Conservation (phyloP, 106 monocot genomes). For the Dactylorhiza incarnata region DNA sequence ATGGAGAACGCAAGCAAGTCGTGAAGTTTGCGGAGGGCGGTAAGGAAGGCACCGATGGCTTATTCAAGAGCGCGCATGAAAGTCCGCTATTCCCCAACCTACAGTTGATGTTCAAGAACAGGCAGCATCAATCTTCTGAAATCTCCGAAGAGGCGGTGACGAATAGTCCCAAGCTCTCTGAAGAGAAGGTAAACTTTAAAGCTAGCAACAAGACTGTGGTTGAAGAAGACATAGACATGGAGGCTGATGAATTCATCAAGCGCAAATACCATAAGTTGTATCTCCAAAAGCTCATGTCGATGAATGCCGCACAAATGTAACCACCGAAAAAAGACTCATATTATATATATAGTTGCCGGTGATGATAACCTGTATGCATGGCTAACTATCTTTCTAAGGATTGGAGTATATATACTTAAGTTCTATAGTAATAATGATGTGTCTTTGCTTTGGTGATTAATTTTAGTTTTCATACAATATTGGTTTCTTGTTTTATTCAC, state of each 20-base stretch:
- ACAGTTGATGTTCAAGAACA: conserved; percentile 10
- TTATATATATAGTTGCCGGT: background rate
- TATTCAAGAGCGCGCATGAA: background rate
- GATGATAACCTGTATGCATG: background rate
- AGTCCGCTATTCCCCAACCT: conserved; percentile 11
- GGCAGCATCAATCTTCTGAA: background rate
- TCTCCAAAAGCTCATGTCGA: conserved; percentile 20
- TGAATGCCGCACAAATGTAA: conserved; percentile 1
- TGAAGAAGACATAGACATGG: conserved; percentile 6
- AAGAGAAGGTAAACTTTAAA: background rate
- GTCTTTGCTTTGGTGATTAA: background rate
- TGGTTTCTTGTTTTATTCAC: too few relatives aligned
- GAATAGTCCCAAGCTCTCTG: background rate
- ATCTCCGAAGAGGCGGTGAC: too few relatives aligned
- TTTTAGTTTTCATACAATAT: too few relatives aligned
- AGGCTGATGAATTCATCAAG: conserved; percentile 18
- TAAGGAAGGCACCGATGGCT: background rate
- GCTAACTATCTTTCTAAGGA: background rate
- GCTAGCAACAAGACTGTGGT: background rate
- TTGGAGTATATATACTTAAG: background rate
- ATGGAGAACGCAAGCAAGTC: background rate
- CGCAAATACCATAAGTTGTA: conserved; percentile 11
- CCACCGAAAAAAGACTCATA: background rate
- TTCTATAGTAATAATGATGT: background rate
- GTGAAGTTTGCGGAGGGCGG: background rate